phyloP scores from a whole-genome alignment of 306 rosid species.

The Fagus crenata region DNA sequence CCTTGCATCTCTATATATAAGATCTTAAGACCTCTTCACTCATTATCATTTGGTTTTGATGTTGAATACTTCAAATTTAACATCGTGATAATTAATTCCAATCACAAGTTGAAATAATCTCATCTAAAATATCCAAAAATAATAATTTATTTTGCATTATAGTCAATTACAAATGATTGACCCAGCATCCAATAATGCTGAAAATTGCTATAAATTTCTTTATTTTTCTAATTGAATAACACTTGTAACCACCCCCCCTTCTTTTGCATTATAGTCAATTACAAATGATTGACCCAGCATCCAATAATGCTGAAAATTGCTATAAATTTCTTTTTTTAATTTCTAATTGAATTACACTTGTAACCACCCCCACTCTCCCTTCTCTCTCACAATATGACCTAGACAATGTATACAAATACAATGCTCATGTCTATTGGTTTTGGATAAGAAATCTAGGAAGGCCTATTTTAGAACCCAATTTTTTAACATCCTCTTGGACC shows the following conservation, averaged over 20 bases:
- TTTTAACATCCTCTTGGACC: slow-evolving; percentile 75
- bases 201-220: neutral
- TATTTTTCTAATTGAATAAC: neutral
- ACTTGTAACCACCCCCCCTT: neutral
- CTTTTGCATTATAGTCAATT: neutral
- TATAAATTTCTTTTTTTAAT: neutral
- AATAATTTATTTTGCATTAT: neutral
- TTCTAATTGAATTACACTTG: neutral
- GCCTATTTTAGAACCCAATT: slow-evolving; percentile 69
- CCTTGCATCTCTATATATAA: no score
- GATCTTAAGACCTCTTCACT: no score
- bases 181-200: neutral
- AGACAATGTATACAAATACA: neutral
- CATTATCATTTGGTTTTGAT: no score
- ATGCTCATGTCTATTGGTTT: neutral
- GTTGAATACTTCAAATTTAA: no score
- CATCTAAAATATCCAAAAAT: no score
- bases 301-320: neutral
- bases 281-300: neutral
- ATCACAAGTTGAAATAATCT: no score
- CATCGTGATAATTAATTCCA: no score
- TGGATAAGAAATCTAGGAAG: slow-evolving; percentile 60
- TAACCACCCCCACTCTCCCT: neutral
- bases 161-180: neutral
- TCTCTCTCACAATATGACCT: neutral